Conservation (phyloP, 169 alveolate species). For the Cryptosporidium ryanae region DNA sequence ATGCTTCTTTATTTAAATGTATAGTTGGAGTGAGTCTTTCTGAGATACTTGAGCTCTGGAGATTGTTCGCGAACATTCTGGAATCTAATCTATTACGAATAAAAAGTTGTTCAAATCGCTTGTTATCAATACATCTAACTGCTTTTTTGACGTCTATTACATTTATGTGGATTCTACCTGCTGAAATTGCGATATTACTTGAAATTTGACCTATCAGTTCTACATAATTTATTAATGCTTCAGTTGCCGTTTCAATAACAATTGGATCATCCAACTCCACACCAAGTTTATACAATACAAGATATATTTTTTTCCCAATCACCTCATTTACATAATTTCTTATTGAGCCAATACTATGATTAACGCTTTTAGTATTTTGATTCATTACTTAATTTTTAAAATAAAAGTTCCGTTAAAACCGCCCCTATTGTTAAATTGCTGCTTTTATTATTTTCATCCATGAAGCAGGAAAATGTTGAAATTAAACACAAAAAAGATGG, state of each 20-base stretch:
- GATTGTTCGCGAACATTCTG: neutral
- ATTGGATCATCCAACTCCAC: conserved; percentile 28
- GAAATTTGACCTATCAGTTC: conserved; percentile 48
- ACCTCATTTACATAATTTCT: conserved; percentile 12
- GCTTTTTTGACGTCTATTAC: conserved; percentile 48
- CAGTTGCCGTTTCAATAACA: conserved; percentile 55
- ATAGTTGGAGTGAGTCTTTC: conserved; percentile 6
- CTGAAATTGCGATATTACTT: conserved; percentile 15
- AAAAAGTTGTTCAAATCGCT: conserved; percentile 53
- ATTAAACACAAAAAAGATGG: neutral
- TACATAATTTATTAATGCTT: conserved; percentile 38
- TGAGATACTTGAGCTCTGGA: neutral
- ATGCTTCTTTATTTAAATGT: neutral
- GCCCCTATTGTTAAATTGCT: neutral
- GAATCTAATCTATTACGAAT: neutral
- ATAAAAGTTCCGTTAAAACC: neutral
- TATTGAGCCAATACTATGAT: neutral
- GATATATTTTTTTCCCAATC: conserved; percentile 15
- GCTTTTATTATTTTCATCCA: neutral
- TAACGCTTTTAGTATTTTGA: neutral
- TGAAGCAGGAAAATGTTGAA: neutral
- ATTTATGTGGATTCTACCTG: conserved; percentile 67
- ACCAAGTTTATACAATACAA: conserved; percentile 29
- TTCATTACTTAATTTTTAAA: neutral
- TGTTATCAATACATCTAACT: conserved; percentile 36